Evolutionary conservation across 2,329 filamentous ascomycete genomes (phyloP).

Genomic region (Parasarocladium wereldwijsianum): DNA sequence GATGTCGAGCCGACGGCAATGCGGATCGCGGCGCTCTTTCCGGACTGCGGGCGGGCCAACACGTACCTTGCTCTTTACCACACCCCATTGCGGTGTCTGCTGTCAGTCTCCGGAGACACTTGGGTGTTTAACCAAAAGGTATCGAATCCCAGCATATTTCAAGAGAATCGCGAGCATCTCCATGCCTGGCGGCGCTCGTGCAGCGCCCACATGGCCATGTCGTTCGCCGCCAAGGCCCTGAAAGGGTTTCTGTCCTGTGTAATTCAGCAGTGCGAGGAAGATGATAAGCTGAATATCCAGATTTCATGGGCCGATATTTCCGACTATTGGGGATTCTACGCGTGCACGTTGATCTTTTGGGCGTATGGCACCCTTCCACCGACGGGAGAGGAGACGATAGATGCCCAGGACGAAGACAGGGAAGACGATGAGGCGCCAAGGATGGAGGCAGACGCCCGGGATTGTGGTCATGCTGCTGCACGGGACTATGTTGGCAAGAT

Average conservation of each 20-base stretch:
- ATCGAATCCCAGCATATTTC: constrained; percentile 24
- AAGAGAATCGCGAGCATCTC: constrained; percentile 30
- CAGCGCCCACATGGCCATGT: constrained; percentile 27
- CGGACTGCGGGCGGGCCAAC: constrained; percentile 28
- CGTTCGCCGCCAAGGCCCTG: constrained; percentile 37
- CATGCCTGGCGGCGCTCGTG: constrained; percentile 29
- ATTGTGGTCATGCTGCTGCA: background rate
- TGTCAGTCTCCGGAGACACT: constrained; percentile 42
- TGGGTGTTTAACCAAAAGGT: constrained; percentile 44
- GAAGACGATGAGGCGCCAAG: background rate
- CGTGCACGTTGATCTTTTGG: constrained; percentile 45
- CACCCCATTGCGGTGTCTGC: constrained; percentile 41
- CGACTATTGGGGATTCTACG: constrained; percentile 41
- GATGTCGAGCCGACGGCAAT: constrained; percentile 11
- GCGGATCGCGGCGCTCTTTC: constrained; percentile 26
- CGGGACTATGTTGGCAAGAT: background rate
- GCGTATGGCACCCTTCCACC: constrained; percentile 34
- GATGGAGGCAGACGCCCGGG: too few relatives aligned
- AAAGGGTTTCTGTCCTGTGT: constrained; percentile 24
- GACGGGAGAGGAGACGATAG: too few relatives aligned
- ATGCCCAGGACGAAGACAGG: background rate
- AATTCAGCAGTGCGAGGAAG: background rate
- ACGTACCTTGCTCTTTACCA: constrained; percentile 42
- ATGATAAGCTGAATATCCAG: constrained; percentile 3
- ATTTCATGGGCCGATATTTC: constrained; percentile 23